These are phyloP conservation scores for Pleoardoris graminearum DNA, from an alignment of 2,329 filamentous ascomycete species.

Conservation along the genomic window DNA sequence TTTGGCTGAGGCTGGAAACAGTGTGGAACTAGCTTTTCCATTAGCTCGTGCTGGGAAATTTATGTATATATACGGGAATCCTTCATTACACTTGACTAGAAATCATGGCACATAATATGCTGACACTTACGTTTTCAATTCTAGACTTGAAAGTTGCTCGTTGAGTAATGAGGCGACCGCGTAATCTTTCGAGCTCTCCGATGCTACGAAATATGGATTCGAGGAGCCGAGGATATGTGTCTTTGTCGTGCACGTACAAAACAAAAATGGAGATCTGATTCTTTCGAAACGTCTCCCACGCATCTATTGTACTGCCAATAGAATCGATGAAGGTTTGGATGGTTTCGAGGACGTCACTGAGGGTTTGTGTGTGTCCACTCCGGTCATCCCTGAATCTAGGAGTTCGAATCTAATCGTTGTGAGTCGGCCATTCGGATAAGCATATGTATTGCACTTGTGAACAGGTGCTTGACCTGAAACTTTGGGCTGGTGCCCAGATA, in stretches of 20 bases:
- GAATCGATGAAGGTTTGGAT: constrained; percentile 20
- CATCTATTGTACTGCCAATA: constrained; percentile 15
- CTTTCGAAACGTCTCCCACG: constrained; percentile 18
- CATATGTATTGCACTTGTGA: not conserved
- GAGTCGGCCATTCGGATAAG: not conserved
- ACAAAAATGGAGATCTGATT: constrained; percentile 17
- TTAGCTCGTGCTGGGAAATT: not conserved
- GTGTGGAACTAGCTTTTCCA: constrained; percentile 9
- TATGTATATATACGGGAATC: not conserved
- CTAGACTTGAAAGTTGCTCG: constrained; percentile 16
- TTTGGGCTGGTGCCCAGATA: too few species aligned
- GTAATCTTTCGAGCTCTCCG: constrained; percentile 15
- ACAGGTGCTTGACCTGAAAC: not conserved
- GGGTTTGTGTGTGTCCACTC: constrained; percentile 13
- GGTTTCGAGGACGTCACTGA: constrained; percentile 21
- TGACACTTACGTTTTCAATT: constrained; percentile 15
- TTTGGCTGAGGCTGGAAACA: constrained; percentile 20
- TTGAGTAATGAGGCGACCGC: constrained; percentile 13
- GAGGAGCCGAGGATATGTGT: constrained; percentile 12
- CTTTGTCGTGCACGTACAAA: constrained; percentile 13
- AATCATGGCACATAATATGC: not conserved
- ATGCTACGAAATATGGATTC: constrained; percentile 16
- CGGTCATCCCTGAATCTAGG: constrained; percentile 14
- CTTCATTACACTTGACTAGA: not conserved
- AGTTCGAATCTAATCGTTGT: not conserved